phyloP scores from a whole-genome alignment of 257 asterid genomes.

The Eucommia ulmoides region DNA sequence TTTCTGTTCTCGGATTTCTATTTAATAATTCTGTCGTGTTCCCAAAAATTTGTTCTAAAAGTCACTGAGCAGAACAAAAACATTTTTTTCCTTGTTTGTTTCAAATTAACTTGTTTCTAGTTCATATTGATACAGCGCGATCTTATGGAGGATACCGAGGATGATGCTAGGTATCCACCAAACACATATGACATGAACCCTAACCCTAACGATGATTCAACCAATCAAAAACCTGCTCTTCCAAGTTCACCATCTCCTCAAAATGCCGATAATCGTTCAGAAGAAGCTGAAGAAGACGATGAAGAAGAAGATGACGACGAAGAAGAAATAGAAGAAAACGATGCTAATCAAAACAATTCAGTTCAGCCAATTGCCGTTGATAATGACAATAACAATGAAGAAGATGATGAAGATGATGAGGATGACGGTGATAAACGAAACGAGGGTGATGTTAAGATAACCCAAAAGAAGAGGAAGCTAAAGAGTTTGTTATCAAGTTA shows the following conservation, averaged over 20 bases:
- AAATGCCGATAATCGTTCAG: constrained; percentile 13
- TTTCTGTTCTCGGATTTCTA: neutral
- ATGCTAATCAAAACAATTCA: constrained; percentile 25
- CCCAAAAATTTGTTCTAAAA: too few relatives aligned
- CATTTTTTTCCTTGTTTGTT: too few relatives aligned
- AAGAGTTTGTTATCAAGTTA: constrained; percentile 56
- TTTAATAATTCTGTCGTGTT: neutral
- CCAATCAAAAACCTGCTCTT: constrained; percentile 22
- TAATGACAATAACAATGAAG: constrained; percentile 20
- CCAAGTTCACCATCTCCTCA: constrained; percentile 15
- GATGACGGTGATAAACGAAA: constrained; percentile 4
- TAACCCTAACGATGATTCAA: constrained; percentile 22
- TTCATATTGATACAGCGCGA: neutral
- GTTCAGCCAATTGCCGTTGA: constrained; percentile 46
- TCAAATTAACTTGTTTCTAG: neutral
- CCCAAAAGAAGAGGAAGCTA: constrained; percentile 55
- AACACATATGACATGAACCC: constrained; percentile 20
- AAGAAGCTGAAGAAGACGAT: constrained; percentile 22
- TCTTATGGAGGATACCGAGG: constrained; percentile 42
- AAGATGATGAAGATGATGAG: constrained; percentile 23
- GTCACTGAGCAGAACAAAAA: too few relatives aligned
- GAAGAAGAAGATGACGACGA: constrained; percentile 19
- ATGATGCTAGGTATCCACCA: constrained; percentile 38
- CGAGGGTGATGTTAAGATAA: constrained; percentile 30
- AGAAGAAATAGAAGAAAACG: constrained; percentile 22